Evolutionary conservation across 1,284 basidiomycete species (phyloP).

Genomic region (Vanrija sp.): DNA sequence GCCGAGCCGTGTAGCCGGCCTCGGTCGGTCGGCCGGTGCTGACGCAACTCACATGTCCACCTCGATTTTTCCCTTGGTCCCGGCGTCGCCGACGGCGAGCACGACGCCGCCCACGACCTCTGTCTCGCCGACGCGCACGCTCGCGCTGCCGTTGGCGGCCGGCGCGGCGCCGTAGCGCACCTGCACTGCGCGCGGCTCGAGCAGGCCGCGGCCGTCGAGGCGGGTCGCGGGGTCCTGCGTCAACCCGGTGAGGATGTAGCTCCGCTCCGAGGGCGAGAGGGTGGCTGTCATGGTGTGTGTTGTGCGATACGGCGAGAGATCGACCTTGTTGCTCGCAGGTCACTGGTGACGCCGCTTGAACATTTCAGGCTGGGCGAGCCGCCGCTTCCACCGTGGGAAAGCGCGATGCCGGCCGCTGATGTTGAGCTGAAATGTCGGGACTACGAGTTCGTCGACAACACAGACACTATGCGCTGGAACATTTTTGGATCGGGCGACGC

Average conservation of each 20-base stretch:
- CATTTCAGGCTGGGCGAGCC: background rate
- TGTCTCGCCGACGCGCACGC: slow-evolving; percentile 39
- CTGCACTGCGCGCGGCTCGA: slow-evolving; percentile 32
- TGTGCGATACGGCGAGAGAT: background rate
- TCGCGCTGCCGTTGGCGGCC: slow-evolving; percentile 43
- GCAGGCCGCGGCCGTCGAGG: slow-evolving; percentile 35
- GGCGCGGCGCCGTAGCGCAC: slow-evolving; percentile 45
- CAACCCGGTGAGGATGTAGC: slow-evolving; percentile 45
- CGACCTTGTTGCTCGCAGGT: background rate
- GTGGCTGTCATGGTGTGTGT: slow-evolving; percentile 9
- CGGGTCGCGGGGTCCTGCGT: slow-evolving; percentile 33
- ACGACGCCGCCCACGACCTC: slow-evolving; percentile 46
- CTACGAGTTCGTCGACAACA: too few relatives aligned
- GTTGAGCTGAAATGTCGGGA: background rate
- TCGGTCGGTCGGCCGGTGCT: too few relatives aligned
- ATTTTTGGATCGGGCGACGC: background rate
- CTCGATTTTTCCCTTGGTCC: slow-evolving; percentile 28
- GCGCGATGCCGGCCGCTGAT: too few relatives aligned
- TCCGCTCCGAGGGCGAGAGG: slow-evolving; percentile 45
- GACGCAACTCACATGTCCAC: slow-evolving; percentile 49
- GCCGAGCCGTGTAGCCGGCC: too few relatives aligned
- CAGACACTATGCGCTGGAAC: too few relatives aligned
- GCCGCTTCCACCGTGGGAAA: background rate
- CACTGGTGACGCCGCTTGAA: background rate
- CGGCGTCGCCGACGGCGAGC: slow-evolving; percentile 42